Conservation (phyloP, 2,329 filamentous ascomycete species). For the Scedosporium boydii region DNA sequence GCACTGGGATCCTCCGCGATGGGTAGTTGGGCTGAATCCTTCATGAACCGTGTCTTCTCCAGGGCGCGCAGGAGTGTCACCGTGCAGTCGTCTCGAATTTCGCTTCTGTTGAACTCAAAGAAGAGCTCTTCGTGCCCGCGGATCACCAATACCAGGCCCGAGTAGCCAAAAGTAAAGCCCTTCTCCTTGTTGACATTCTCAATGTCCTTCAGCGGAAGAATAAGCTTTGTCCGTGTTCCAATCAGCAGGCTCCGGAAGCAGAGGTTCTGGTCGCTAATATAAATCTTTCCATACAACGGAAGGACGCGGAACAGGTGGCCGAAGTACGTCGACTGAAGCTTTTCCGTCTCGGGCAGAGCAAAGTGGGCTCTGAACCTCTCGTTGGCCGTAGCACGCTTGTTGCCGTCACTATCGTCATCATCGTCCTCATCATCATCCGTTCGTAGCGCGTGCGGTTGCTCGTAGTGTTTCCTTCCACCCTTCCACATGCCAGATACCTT, state of each 20-base stretch:
- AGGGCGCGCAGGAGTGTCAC: conserved; percentile 70
- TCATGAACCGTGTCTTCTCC: conserved; percentile 60
- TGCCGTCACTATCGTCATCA: conserved; percentile 46
- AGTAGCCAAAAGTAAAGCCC: conserved; percentile 85
- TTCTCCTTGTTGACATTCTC: conserved; percentile 93
- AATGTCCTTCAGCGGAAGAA: conserved; percentile 81
- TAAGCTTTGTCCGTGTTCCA: conserved; percentile 83
- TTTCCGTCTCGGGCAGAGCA: conserved; percentile 74
- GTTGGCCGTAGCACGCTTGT: conserved; percentile 53
- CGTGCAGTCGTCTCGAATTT: conserved; percentile 79
- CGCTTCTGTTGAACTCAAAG: conserved; percentile 77
- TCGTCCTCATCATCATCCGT: conserved; percentile 42
- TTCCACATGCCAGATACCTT: conserved; percentile 98
- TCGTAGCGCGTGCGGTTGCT: conserved; percentile 43
- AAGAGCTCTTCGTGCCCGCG: conserved; percentile 92
- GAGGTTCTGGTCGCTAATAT: conserved; percentile 77
- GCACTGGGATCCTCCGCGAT: conserved; percentile 62
- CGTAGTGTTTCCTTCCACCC: conserved; percentile 82
- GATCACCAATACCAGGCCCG: conserved; percentile 85
- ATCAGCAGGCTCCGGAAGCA: conserved; percentile 90
- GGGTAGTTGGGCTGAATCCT: conserved; percentile 58
- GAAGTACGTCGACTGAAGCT: conserved; percentile 81
- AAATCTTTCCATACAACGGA: conserved; percentile 92
- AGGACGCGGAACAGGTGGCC: conserved; percentile 84
- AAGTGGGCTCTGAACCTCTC: conserved; percentile 88